Evolutionary conservation across 441 rosid species (phyloP).

Genomic region (Sinapis alba): DNA sequence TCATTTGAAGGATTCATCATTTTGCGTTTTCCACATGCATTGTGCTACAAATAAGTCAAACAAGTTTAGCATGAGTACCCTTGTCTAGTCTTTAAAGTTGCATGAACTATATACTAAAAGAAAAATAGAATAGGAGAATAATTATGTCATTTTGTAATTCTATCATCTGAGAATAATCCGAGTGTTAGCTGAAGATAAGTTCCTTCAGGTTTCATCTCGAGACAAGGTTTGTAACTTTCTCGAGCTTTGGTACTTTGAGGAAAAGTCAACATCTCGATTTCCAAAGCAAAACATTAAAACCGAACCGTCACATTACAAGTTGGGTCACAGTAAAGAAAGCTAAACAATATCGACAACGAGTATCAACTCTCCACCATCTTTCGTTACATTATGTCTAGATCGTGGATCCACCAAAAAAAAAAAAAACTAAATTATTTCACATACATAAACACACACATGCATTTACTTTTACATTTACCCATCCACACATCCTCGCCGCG

Average conservation of each 20-base stretch:
- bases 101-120: not conserved
- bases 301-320: constrained; percentile 32
- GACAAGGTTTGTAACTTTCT: constrained; percentile 21
- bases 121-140: not conserved
- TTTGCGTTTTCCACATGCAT: constrained; percentile 3
- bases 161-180: not conserved
- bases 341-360: constrained; percentile 22
- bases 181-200: not conserved
- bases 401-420: constrained; percentile 16
- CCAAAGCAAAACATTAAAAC: constrained; percentile 32
- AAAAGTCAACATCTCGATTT: constrained; percentile 26
- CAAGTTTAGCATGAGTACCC: constrained; percentile 1
- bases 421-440: constrained; percentile 23
- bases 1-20: constrained; percentile 12
- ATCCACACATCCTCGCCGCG: constrained; percentile 46
- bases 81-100: not conserved
- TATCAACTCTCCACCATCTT: constrained; percentile 32
- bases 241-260: constrained; percentile 8
- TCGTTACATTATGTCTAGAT: constrained; percentile 2
- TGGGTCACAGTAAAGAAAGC: constrained; percentile 15
- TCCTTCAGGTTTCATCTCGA: constrained; percentile 6
- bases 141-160: not conserved
- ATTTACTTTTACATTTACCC: constrained; percentile 31
- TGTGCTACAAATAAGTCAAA: constrained; percentile 21
- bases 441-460: constrained; percentile 18